A percentile compares a stretch with the other conserved stretches of the same genome.
phyloP scores from a whole-genome alignment of 106 monocot genomes.

The Dioscorea dumetorum region DNA sequence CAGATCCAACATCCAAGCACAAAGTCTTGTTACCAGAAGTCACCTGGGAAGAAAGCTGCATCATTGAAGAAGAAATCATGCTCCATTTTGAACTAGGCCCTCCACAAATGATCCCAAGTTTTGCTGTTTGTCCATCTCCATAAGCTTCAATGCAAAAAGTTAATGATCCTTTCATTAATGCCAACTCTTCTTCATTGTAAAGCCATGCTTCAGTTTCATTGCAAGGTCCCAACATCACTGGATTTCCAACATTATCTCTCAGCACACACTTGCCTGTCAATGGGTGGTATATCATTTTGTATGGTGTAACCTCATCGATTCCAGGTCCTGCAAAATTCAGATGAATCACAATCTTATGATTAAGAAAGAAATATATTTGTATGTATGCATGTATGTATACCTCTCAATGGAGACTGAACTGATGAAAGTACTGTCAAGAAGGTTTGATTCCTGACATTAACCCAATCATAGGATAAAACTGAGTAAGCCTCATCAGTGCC shows the following conservation, averaged over 20 bases:
- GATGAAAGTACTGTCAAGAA: constrained; percentile 16
- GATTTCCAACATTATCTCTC: neutral
- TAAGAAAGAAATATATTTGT: neutral
- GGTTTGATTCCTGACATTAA: constrained; percentile 14
- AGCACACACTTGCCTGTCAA: constrained; percentile 44
- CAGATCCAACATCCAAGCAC: constrained; percentile 25
- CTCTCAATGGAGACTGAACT: constrained; percentile 24
- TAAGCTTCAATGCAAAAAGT: constrained; percentile 37
- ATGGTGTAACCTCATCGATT: constrained; percentile 7
- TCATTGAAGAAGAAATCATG: constrained; percentile 44
- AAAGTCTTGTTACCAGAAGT: constrained; percentile 1
- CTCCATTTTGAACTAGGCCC: constrained; percentile 35
- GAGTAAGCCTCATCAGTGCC: constrained; percentile 32
- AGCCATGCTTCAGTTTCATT: constrained; percentile 39
- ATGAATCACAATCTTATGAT: neutral
- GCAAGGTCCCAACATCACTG: constrained; percentile 40
- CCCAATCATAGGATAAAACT: constrained; percentile 22
- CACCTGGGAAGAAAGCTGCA: constrained; percentile 51
- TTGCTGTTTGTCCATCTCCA: constrained; percentile 21
- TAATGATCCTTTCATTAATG: constrained; percentile 19
- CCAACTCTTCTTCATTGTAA: constrained; percentile 22
- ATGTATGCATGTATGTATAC: neutral
- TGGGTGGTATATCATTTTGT: constrained; percentile 56
- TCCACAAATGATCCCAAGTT: constrained; percentile 27
- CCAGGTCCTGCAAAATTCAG: constrained; percentile 11